Evolutionary conservation across 441 rosid genomes (phyloP), one percentile per base, ranked within the genome.

Genomic region (Breynia disticha): DNA sequence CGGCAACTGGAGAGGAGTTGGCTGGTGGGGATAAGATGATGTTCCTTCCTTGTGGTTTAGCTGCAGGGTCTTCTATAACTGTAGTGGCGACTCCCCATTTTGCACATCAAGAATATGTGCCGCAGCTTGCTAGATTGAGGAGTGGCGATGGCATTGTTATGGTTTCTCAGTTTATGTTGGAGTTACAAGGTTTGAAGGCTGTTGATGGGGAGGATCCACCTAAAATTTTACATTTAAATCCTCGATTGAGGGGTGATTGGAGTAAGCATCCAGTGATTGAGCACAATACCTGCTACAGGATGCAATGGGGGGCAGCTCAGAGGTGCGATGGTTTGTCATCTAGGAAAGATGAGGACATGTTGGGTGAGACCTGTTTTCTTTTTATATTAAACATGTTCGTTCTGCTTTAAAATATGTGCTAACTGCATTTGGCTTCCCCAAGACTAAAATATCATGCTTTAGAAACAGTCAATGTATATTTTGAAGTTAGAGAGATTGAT

Each of bases 121-220:
- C 95, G 7, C 86, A 84, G 72, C 83, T 73, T 45, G 76, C 79
- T 1, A 91, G 72, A 51, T 59, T 57, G 47, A 61, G 76, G 71
- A 46, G 43, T 49, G 77, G 70, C 2, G 67, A 84, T 64, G 87
- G 82, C 19, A 59, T 56, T 75, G 95, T 84, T 57, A 60, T 72
- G 79, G 94, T 91, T 64, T 91, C 96, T 20, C 97, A 91, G 60
- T 91, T 91, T 66, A 81, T 84, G 94, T 77, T 91, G 60, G 98
- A 91, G 73, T 67, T 91, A 66, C 96, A 86, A 76, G 96, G 98
- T 45, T 60, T 91, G 62, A 86, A 91, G 78, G 74, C 84, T 0
- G 98, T 86, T 43, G 97, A 84, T 60, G 98, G 90, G 55, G 98
- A 91, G 74, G 94, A 84, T 69, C 97, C 97, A 0, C 98, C 98